These are phyloP conservation scores for Hypoxylon sp. DNA, from an alignment of 2,329 filamentous ascomycete species.

Conservation along the genomic window DNA sequence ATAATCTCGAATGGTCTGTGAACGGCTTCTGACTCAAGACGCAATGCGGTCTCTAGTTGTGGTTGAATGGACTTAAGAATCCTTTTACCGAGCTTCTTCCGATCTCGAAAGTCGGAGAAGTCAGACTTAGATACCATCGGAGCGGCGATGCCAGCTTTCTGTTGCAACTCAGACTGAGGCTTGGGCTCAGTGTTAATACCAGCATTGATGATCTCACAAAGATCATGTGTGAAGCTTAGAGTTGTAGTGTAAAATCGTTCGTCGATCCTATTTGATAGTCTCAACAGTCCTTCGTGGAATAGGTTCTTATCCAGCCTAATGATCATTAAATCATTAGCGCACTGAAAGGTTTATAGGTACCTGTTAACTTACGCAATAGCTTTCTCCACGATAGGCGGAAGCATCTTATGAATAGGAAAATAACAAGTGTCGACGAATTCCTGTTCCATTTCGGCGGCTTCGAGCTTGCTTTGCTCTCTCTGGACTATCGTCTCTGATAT, in stretches of 20 bases:
- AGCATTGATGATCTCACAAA: conserved; percentile 67
- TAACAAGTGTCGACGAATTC: conserved; percentile 90
- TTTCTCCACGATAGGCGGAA: conserved; percentile 84
- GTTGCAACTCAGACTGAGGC: conserved; percentile 47
- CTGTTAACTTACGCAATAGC: conserved; percentile 78
- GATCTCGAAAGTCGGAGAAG: conserved; percentile 81
- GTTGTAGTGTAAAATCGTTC: conserved; percentile 71
- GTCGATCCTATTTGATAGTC: conserved; percentile 68
- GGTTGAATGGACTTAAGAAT: conserved; percentile 89
- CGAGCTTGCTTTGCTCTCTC: conserved; percentile 83
- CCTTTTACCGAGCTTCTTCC: conserved; percentile 87
- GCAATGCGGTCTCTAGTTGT: conserved; percentile 80
- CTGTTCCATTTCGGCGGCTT: conserved; percentile 81
- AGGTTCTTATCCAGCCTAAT: conserved; percentile 74
- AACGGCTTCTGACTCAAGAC: conserved; percentile 85
- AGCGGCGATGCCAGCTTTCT: conserved; percentile 57
- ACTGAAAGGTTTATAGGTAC: conserved; percentile 32
- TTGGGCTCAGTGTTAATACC: conserved; percentile 65
- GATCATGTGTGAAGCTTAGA: conserved; percentile 69
- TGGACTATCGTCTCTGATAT: conserved; percentile 80
- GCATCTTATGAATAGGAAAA: conserved; percentile 85
- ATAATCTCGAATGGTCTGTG: conserved; percentile 78
- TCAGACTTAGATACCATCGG: conserved; percentile 66
- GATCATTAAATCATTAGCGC: conserved; percentile 56
- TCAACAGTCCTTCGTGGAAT: conserved; percentile 67